phyloP scores from a whole-genome alignment of 2,329 filamentous ascomycete genomes.

The Corinectria fuckeliana region DNA sequence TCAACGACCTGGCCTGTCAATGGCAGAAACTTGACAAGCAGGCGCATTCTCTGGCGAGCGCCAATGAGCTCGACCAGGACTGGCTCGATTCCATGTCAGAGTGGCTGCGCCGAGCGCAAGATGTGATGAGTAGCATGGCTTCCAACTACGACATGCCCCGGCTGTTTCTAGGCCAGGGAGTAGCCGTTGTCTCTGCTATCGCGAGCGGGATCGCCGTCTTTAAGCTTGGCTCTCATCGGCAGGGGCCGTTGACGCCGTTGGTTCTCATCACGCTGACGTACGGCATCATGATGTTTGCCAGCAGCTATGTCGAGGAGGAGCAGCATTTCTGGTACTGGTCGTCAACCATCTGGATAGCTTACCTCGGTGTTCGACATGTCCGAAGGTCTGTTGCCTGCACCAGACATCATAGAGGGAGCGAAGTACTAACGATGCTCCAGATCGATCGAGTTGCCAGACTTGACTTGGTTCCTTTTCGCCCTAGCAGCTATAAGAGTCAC shows the following conservation, averaged over 20 bases:
- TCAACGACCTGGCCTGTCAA: conserved; percentile 70
- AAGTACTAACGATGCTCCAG: conserved; percentile 29
- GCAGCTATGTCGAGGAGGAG: conserved; percentile 97
- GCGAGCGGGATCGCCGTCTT: conserved; percentile 20
- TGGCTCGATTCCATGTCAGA: conserved; percentile 54
- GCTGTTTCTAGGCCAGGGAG: conserved; percentile 56
- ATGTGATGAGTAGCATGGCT: conserved; percentile 84
- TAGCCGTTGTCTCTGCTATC: conserved; percentile 44
- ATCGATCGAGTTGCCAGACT: conserved; percentile 36
- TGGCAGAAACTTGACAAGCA: conserved; percentile 58
- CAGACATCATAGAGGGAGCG: no score
- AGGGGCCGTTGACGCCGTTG: conserved; percentile 49
- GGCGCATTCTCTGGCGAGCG: conserved; percentile 30
- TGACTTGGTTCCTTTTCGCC: conserved; percentile 50
- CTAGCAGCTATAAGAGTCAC: conserved; percentile 70
- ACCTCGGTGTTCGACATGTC: conserved; percentile 57
- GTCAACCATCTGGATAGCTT: conserved; percentile 71
- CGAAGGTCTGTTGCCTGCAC: conserved; percentile 43
- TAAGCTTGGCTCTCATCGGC: conserved; percentile 15
- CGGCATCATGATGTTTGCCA: conserved; percentile 93
- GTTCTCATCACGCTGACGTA: conserved; percentile 66
- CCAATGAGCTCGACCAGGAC: conserved; percentile 41
- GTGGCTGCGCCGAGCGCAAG: conserved; percentile 77
- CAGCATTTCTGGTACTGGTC: conserved; percentile 99
- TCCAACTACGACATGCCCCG: conserved; percentile 85